Conservation (phyloP, 2,329 filamentous ascomycete species). For the Atkinsonella hypoxylon region DNA sequence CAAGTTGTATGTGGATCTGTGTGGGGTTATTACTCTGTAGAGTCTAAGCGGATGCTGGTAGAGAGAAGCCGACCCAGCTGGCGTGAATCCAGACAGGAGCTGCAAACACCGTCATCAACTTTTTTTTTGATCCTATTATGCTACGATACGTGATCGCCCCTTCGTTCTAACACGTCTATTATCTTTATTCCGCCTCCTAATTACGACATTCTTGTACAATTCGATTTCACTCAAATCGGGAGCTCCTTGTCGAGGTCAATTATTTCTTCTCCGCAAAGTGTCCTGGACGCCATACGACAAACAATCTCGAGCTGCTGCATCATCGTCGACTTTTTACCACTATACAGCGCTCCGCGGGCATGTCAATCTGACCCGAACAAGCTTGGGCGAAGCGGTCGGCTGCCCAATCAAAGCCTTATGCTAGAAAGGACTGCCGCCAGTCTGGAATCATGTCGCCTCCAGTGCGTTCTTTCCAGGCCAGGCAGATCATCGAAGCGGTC, state of each 20-base stretch:
- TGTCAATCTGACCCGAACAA: slow-evolving; percentile 9
- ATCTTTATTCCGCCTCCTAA: no score
- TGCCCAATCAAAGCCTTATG: slow-evolving; percentile 27
- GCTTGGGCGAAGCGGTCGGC: slow-evolving; percentile 10
- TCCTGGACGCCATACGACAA: background rate
- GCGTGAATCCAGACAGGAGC: no score
- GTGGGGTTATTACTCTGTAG: no score
- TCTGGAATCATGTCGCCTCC: slow-evolving; percentile 44
- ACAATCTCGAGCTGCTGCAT: background rate
- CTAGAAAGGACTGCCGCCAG: slow-evolving; percentile 45
- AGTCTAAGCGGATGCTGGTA: no score
- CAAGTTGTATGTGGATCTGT: no score
- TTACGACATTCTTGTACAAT: no score
- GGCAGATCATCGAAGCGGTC: slow-evolving; percentile 25
- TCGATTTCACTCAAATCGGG: no score
- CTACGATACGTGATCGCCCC: no score
- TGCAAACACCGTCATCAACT: no score
- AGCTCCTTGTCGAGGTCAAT: background rate
- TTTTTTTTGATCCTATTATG: no score
- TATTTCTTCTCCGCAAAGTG: background rate
- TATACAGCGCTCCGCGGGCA: slow-evolving; percentile 11
- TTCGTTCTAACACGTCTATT: no score
- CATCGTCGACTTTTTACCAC: background rate
- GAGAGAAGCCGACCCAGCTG: no score
- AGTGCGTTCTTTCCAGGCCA: slow-evolving; percentile 34